These are phyloP conservation scores for Paraconiothyrium brasiliense DNA, from an alignment of 2,329 filamentous ascomycete species.

Conservation along the genomic window DNA sequence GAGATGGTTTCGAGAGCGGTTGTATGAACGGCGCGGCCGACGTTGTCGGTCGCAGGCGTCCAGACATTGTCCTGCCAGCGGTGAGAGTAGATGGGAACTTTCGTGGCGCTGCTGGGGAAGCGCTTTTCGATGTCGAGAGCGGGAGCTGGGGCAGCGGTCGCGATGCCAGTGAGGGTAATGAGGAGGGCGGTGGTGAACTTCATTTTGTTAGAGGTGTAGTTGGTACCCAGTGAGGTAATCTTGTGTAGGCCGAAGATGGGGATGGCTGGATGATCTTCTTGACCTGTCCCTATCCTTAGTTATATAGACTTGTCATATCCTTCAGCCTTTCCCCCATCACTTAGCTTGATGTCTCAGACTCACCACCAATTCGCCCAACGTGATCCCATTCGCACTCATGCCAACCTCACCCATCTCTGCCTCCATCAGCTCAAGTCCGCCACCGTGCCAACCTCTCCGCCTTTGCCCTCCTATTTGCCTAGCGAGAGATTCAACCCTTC, in stretches of 20 bases:
- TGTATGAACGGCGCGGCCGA: slow-evolving; percentile 3
- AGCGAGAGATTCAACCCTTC: neutral
- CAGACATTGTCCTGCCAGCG: neutral
- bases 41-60: neutral
- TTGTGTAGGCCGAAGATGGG: neutral
- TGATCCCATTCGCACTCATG: neutral
- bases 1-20: slow-evolving; percentile 11
- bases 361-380: neutral
- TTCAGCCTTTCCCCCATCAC: neutral
- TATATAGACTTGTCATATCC: neutral
- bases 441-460: neutral
- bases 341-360: neutral
- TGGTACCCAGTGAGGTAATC: neutral
- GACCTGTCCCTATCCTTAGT: neutral
- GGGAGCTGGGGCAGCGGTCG: slow-evolving; percentile 10
- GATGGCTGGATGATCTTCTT: no score
- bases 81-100: slow-evolving; percentile 16
- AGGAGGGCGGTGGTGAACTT: slow-evolving; percentile 11
- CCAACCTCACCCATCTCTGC: neutral
- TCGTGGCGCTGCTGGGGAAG: neutral
- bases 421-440: neutral
- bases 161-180: slow-evolving; percentile 13
- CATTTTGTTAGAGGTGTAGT: neutral
- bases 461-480: no score
- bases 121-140: slow-evolving; percentile 10